These are phyloP conservation scores for barley (Hordeum vulgare) DNA, from an alignment of 176 grass and related monocot genomes.

Conservation along the genomic window DNA sequence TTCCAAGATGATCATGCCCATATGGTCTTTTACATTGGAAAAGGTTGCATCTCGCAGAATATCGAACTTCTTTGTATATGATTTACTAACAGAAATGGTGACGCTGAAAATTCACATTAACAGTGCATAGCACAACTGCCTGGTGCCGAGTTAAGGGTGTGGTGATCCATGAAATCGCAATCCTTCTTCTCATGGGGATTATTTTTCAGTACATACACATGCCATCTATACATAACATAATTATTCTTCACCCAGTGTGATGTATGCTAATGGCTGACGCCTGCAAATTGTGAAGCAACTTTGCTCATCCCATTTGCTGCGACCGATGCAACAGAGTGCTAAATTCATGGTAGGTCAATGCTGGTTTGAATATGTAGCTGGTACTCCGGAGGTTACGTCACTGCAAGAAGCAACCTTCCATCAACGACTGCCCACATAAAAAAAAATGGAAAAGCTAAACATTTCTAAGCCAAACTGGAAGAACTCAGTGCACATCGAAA, in stretches of 20 bases:
- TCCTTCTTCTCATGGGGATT: neutral
- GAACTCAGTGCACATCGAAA: neutral
- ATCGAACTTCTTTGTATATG: neutral
- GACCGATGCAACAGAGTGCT: neutral
- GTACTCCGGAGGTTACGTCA: neutral
- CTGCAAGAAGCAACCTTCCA: constrained; percentile 21
- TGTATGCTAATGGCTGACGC: neutral
- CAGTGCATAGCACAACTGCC: neutral
- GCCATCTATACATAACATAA: neutral
- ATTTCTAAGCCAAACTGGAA: neutral
- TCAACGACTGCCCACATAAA: neutral
- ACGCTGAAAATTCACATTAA: neutral
- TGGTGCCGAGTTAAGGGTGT: neutral
- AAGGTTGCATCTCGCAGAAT: no score
- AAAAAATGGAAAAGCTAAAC: neutral
- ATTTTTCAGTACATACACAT: neutral
- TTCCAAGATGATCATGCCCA: no score
- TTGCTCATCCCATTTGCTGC: neutral
- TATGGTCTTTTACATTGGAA: no score
- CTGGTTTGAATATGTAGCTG: neutral
- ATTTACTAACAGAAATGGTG: neutral
- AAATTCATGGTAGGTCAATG: neutral
- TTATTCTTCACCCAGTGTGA: neutral
- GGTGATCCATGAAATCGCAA: neutral
- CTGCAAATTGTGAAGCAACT: neutral